Evolutionary conservation across 2,329 filamentous ascomycete genomes (phyloP), one percentile per base, ranked within the genome.

Genomic region (Hymenoscyphus occultus): DNA sequence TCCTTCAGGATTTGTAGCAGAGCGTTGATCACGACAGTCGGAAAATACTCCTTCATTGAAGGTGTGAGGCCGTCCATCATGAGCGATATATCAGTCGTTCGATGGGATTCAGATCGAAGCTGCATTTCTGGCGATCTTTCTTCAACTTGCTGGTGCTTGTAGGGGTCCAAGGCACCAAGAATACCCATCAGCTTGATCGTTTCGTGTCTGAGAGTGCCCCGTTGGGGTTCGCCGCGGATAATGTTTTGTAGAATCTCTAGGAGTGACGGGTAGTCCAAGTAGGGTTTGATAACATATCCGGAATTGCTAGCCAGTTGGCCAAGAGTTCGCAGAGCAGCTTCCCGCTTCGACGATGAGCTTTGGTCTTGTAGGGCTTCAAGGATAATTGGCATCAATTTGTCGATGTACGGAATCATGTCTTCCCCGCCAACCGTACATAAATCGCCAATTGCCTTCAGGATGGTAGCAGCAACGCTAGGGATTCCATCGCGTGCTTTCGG

Each of bases 51-150:
- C 74, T 99, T 97, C 74, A 92, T 97, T 0, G 94, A 98, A 0
- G 95, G 96, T 0, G 93, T 98, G 51, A 97, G 83, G 14, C 96
- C 95, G 54, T 92, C 93, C 94, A 99, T 99, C 83, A 99, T 98
- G 39, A 99, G 83, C 3, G 93, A 95, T 57, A 99, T 96, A 77
- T 99, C 95, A 0, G 94, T 96, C 72, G 96, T 80, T 64, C 87
- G 86, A 51, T 84, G 86, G 1, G 83, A 82, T 70, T 89, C 87
- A 48, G 82, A 81, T 22, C 83, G 84, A 35, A 84, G 85, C 73
- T 95, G 91, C 69, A 90, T 86, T 74, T 97, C 94, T 0, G 93
- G 92, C 1, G 89, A 90, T 68, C 89, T 88, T 77, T 98, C 94
- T 76, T 96, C 91, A 61, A 97, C 93, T 80, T 97, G 91, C 79